Evolutionary conservation across 2,329 filamentous ascomycete species (phyloP), one percentile per base, ranked within the genome.

Genomic region (Fusarium pseudonygamai): DNA sequence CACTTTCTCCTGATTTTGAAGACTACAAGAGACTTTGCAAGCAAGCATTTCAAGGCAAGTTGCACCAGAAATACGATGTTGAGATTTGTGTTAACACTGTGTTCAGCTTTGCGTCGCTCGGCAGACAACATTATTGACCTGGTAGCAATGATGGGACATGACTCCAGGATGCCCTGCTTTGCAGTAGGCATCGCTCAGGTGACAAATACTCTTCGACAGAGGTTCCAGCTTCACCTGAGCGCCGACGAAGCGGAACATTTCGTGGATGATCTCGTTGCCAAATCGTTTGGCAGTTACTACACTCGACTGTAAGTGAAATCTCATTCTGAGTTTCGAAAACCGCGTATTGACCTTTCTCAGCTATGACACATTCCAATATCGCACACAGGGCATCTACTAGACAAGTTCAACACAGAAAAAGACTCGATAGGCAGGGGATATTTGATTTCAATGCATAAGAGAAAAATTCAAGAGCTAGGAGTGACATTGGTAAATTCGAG

Each of bases 361-460:
- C 83, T 94, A 95, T 79, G 93, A 95, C 83, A 94, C 93, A 71
- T 96, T 95, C 85, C 93, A 96, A 85, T 96, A 96, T 84, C 90
- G 93, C 79, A 95, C 93, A 40, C 93, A 96, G 83, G 93, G 93
- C 75, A 96, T 96, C 83, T 96, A 96, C 83, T 96, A 88, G 73
- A 60, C 55, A 50, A 61, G n/a, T 30, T 50, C 58, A 30, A 45
- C 50, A 59, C 39, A 39, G 69, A 39, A 42, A 52, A 52, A 58
- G 42, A 60, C 52, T 37, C 49, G 39, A 43, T 15, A 69, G 57
- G 47, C 26, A 70, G 66, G 58, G 22, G 55, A 30, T 47, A 49
- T 60, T 60, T 45, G 50, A 56, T 64, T 72, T 61, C 63, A 73
- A 71, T 64, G 47, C 50, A 37, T 15, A 58, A 43, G 42, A 37